Base-by-base conservation (phyloP, 306 rosid species). In the Quercus glauca region DNA sequence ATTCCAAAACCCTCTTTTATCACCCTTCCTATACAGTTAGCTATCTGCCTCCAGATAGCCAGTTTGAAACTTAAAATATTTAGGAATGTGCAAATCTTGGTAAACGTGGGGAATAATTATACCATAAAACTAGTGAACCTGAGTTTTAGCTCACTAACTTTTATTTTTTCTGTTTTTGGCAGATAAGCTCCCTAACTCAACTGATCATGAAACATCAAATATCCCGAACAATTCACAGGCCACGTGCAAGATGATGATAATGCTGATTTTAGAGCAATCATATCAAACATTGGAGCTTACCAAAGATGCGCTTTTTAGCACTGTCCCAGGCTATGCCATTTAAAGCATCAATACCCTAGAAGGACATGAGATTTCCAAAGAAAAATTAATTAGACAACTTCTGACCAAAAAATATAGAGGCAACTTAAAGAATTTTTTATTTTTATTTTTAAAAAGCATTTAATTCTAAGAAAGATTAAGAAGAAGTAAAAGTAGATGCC, bases 241-340 rank as follows among this genome's bases (percentile, higher is more conserved):
- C 28, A 33, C 52, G 19, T 35, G 26, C 52, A 35, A 35, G 72
- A 33, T 9, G 45, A 67, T 64, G n/a, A n/a, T 18, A n/a, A 14
- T 63, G 26, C 15, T 19, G 72, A 35, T 33, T 35, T n/a, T n/a
- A 71, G 41, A 52, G 4, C 26, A 71, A n/a, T 26, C 20, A 4
- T 20, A 37, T 43, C 29, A 31, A 17, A 21, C 19, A 18, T 19
- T 14, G 25, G 75, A 67, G 65, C 95, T 85, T 83, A 94, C 99
- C 97, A 41, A 91, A 91, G 69, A 92, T 75, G 26, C 97, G 89
- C 33, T 89, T 69, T 69, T 73, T 81, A 64, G 72, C 45, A 19
- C 80, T 67, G 77, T 94, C 99, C 97, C 97, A 94, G 63, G 99
- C 99, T 84, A 94, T 94, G 84, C 99, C 99, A 76, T 94, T 94